Conservation (phyloP, 2,329 filamentous ascomycete species). For the Hypoxylon sp. region DNA sequence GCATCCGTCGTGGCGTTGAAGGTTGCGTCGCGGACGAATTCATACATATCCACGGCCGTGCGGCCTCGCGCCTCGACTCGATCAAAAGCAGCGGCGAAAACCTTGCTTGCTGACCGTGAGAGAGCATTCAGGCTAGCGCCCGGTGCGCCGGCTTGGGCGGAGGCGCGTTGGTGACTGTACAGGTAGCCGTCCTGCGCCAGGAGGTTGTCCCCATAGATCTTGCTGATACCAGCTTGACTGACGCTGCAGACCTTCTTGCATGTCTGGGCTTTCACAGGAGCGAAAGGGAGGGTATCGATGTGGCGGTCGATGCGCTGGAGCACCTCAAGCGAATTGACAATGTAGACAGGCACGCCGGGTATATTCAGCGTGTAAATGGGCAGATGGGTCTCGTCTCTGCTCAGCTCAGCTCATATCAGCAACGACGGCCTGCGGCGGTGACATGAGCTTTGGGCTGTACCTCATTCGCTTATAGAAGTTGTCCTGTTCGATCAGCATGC, state of each 20-base stretch:
- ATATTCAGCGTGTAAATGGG: constrained; percentile 36
- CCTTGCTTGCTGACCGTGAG: constrained; percentile 26
- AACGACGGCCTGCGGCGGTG: constrained; percentile 3
- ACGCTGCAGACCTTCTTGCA: constrained; percentile 35
- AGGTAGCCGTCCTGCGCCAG: constrained; percentile 36
- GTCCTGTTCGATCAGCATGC: constrained; percentile 32
- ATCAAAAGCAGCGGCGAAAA: constrained; percentile 35
- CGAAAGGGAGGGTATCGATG: constrained; percentile 34
- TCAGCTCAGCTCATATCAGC: constrained; percentile 22
- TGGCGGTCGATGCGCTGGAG: constrained; percentile 39
- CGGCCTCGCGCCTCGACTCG: constrained; percentile 29
- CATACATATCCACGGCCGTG: constrained; percentile 32
- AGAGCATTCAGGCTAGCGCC: constrained; percentile 32
- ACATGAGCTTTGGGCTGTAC: constrained; percentile 27
- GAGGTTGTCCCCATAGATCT: constrained; percentile 33
- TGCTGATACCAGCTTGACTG: constrained; percentile 29
- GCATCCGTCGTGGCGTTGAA: constrained; percentile 29
- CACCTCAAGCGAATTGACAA: constrained; percentile 36
- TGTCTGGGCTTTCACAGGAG: constrained; percentile 22
- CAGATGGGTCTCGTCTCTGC: constrained; percentile 29
- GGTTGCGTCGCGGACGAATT: constrained; percentile 19
- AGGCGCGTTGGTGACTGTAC: constrained; percentile 24
- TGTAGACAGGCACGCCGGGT: constrained; percentile 30
- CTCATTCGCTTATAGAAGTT: constrained; percentile 36
- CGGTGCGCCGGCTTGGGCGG: constrained; percentile 32